Base-by-base conservation (phyloP, 768 basidiomycete species). In the Chalciporus chontae region DNA sequence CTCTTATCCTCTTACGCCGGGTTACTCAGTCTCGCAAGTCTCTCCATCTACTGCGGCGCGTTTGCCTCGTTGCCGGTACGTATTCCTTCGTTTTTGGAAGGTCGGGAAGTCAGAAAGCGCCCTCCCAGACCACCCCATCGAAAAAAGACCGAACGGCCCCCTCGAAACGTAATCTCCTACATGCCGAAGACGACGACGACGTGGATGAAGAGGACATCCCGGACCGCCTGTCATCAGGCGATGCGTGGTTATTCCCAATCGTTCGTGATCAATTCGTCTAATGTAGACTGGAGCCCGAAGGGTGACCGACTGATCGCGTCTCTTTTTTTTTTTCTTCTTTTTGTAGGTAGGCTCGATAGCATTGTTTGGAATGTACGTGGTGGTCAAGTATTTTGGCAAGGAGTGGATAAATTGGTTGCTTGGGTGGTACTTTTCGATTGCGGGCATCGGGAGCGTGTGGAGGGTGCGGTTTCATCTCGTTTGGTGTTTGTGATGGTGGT, bases 361-460 rank as follows among this genome's bases (percentile, higher is more conserved):
- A 27, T 72, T 95, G 26, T 71, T 89, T 55, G 79, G 83, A 5
- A 64, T 93, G 53, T 94, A 87, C 59, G 53, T 78, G 47, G 66
- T 87, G 23, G 75, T 95, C 48, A 85, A 81, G 60, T 91, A 84
- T 64, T 69, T 87, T 45, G 90, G 90, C 27, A 81, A 78, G 57
- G 81, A 83, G 50, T 90, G 89, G 85, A 81, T 95, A 49, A 94
- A 94, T 68, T 79, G 78, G 76, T 56, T 93, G 5, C 71, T 95
- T 19, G 84, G 78, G 5, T 83, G 79, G 81, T 91, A 88, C 58
- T 88, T 88, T 55, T 76, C 84, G 19, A 27, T 87, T 23, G 76
- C 77, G 5, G 84, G 84, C 0, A 74, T 83, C 8, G 81, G 78
- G 21, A 82, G 81, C 54, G 79, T 87, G 21, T 85, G 85, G 79